Evolutionary conservation across 73 alveolate genomes (phyloP).

Genomic region (Paramecium tetraurelia): DNA sequence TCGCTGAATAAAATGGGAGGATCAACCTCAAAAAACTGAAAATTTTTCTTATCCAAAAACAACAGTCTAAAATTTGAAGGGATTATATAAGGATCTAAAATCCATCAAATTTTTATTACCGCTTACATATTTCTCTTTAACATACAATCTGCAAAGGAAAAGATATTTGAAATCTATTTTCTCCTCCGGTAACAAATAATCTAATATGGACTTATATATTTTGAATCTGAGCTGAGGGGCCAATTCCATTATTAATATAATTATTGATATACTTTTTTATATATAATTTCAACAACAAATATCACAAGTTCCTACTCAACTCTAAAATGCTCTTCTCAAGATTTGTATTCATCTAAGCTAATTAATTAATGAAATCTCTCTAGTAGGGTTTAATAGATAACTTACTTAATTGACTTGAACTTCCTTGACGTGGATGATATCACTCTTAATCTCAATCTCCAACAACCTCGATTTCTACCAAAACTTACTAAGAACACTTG

Average conservation of each 20-base stretch:
- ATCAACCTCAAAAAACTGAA: background rate
- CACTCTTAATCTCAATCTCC: background rate
- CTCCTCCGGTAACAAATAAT: background rate
- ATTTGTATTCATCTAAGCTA: background rate
- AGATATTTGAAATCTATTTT: background rate
- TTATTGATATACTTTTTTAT: background rate
- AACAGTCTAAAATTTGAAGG: background rate
- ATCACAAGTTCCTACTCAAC: background rate
- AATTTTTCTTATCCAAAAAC: background rate
- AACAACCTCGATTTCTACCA: conserved; percentile 11
- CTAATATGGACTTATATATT: background rate
- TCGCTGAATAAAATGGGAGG: background rate
- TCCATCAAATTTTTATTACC: background rate
- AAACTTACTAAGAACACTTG: background rate
- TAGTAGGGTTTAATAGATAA: background rate
- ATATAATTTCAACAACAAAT: background rate
- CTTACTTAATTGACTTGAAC: background rate
- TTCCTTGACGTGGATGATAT: background rate
- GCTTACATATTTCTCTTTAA: background rate
- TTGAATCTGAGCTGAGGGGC: background rate
- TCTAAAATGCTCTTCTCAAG: background rate
- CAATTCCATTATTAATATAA: background rate
- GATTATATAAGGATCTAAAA: background rate
- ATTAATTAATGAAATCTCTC: conserved; percentile 27
- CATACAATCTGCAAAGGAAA: background rate